phyloP scores from a whole-genome alignment of 179 eudicot species.

The Sideroxylon spinosum region DNA sequence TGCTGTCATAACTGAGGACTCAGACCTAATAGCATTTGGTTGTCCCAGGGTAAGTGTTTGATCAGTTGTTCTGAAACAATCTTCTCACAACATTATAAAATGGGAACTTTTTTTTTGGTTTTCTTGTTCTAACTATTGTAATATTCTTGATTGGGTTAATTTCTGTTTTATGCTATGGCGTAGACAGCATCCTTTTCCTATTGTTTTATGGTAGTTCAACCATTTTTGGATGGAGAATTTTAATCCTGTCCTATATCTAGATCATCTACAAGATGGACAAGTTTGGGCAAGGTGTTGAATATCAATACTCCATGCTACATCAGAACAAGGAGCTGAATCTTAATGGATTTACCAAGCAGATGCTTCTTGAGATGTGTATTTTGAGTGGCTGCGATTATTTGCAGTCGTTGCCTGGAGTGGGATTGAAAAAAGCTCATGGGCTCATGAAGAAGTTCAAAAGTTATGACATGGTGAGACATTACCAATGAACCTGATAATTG shows the following conservation, averaged over 20 bases:
- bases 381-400: conserved; percentile 96
- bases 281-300: conserved; percentile 92
- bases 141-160: neutral
- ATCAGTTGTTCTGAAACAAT: neutral
- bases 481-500: neutral
- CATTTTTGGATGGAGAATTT: conserved; percentile 11
- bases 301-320: conserved; percentile 52
- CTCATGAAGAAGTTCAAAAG: conserved; percentile 71
- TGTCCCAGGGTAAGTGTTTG: conserved; percentile 76
- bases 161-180: neutral
- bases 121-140: neutral
- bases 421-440: conserved; percentile 86
- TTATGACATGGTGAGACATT: conserved; percentile 59
- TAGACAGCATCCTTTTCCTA: neutral
- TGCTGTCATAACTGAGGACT: conserved; percentile 94
- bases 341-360: conserved; percentile 70
- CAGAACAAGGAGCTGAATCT: conserved; percentile 71
- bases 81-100: neutral
- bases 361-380: conserved; percentile 93
- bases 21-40: conserved; percentile 93
- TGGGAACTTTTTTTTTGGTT: neutral
- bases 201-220: conserved; percentile 6
- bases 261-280: conserved; percentile 99
- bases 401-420: conserved; percentile 92
- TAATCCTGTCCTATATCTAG: conserved; percentile 33